Percentiles rank a stretch among this genome's conserved stretches.
These are phyloP conservation scores for Myxozyma mucilagina DNA, from an alignment of 805 yeast species.

Conservation along the genomic window DNA sequence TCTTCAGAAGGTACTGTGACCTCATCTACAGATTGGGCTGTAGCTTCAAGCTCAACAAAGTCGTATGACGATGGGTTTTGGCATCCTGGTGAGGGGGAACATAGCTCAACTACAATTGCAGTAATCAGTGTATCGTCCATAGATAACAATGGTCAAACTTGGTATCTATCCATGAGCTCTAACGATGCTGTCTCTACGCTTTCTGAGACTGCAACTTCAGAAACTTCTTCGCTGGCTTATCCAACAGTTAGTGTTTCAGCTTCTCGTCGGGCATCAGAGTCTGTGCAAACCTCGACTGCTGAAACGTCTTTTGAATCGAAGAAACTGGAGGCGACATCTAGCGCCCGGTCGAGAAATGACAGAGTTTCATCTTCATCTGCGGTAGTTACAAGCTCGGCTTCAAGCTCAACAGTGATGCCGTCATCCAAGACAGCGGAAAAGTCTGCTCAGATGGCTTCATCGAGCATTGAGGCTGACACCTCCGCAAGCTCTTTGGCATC, in stretches of 20 bases:
- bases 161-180: not conserved
- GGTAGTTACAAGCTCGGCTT: not conserved
- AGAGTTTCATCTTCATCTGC: too few species aligned
- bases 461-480: not conserved
- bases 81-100: not conserved
- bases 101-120: not conserved
- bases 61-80: conserved; percentile 13
- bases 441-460: not conserved
- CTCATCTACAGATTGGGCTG: not conserved
- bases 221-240: not conserved
- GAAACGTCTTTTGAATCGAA: too few species aligned
- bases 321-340: too few species aligned
- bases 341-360: too few species aligned
- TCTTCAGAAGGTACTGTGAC: not conserved
- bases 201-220: not conserved
- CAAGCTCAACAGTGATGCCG: not conserved
- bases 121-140: not conserved
- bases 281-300: too few species aligned
- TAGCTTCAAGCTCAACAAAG: conserved; percentile 27
- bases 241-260: not conserved
- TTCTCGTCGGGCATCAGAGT: not conserved
- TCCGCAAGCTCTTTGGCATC: not conserved
- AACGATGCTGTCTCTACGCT: not conserved
- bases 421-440: not conserved
- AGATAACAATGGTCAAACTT: conserved; percentile 1